phyloP scores from a whole-genome alignment of 139 green algal species.

The Haematococcus lacustris region DNA sequence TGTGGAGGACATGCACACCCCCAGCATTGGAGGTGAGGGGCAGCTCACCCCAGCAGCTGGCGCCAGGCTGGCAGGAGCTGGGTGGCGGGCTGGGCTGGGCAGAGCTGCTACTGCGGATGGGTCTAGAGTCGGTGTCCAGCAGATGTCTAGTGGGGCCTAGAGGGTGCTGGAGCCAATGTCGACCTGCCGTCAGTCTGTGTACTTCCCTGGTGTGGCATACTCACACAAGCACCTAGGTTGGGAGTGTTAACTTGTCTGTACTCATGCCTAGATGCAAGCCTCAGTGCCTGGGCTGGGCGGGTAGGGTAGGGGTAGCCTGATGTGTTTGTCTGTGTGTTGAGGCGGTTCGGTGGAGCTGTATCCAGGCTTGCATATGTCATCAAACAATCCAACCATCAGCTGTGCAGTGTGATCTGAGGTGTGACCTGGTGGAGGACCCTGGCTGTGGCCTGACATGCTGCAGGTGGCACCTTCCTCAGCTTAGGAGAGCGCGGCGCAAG shows the following conservation, averaged over 20 bases:
- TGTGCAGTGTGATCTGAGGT: too few species aligned
- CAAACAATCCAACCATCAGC: too few species aligned
- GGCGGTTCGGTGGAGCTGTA: background rate
- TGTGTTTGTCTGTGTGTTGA: background rate
- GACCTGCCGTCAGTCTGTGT: too few species aligned
- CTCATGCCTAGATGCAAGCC: background rate
- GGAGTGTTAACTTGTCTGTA: too few species aligned
- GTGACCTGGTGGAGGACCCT: background rate
- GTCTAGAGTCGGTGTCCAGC: background rate
- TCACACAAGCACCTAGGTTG: too few species aligned
- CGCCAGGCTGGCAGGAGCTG: background rate
- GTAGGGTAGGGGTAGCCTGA: background rate
- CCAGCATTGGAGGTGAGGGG: slow-evolving; percentile 35
- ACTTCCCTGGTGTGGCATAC: too few species aligned
- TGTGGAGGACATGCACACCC: slow-evolving; percentile 64
- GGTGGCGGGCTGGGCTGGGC: background rate
- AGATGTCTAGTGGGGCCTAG: background rate
- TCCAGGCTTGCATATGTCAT: background rate
- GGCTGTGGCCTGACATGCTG: too few species aligned
- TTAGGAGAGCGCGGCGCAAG: background rate
- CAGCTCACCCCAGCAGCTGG: too few species aligned
- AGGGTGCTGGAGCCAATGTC: background rate
- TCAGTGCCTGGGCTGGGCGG: background rate
- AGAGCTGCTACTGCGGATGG: background rate
- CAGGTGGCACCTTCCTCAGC: background rate